Base-by-base conservation (phyloP, 1,284 basidiomycete genomes). In the Gomphus bonarii region DNA sequence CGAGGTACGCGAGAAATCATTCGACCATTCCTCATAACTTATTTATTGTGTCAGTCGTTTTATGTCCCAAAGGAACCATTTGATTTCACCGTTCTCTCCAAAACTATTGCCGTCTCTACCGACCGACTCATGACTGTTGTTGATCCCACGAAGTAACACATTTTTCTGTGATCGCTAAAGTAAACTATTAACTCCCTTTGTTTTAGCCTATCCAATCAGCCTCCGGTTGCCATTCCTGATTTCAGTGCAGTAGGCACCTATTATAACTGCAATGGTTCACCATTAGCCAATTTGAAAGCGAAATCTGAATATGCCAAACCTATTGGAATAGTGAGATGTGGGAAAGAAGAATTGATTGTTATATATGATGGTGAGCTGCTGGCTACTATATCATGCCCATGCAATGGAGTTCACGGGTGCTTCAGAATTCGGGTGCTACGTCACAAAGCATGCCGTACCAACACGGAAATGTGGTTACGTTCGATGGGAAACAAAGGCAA, bases 401-500 rank as follows among this genome's bases (percentile, higher is more conserved):
- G 50, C 22, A 20, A 38, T 50, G 22, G 20, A 7, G 12, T 33
- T 30, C 9, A 52, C 14, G 59, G n/a, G 7, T 22, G 49, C 30
- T 25, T 22, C 60, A 75, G 75, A 73, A 31, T 65, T 88, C 40
- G 88, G 86, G 12, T 87, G 80, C 63, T 90, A 85, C 66, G 79
- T 89, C 63, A 78, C 82, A 57, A 82, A 80, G 57, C 75, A 81
- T 61, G 88, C 88, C 5, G 66, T 72, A 3, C 86, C 85, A 1
- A 72, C 70, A 14, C 83, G 86, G 42, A 74, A 74, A 42, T 75
- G 72, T 10, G 75, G 76, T 1, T 88, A 79, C 65, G 77, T 90
- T 58, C 82, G 80, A 54, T 91, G 88, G 88, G 88, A 91, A 69
- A 76, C 75, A 57, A 79, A 75, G 59, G 85, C 82, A 10, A 69